phyloP scores from a whole-genome alignment of 768 basidiomycete genomes.

The Neoboletus brunneissimus region DNA sequence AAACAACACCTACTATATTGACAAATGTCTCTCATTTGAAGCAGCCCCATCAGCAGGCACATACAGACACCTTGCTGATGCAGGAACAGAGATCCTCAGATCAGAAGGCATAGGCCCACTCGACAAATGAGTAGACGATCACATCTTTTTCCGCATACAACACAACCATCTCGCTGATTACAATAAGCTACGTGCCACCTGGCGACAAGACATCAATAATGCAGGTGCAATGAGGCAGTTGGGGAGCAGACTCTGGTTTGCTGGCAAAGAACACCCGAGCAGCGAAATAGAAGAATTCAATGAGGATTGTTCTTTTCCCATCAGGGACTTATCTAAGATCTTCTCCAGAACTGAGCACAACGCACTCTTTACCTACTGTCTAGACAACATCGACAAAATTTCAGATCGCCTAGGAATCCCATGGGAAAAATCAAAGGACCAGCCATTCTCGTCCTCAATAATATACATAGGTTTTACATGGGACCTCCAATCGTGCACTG shows the following conservation, averaged over 20 bases:
- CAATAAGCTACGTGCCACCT: background rate
- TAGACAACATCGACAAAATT: background rate
- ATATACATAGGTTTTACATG: slow-evolving; percentile 34
- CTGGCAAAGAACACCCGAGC: background rate
- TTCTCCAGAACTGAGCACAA: no score
- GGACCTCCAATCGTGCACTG: slow-evolving; percentile 19
- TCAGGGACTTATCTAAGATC: accelerated
- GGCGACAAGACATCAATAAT: no score
- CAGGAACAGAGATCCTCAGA: background rate
- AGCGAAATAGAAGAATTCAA: background rate
- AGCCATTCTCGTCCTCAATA: background rate
- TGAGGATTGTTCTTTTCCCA: accelerated
- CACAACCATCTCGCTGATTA: background rate
- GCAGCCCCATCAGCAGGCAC: background rate
- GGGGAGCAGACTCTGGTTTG: background rate
- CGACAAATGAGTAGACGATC: background rate
- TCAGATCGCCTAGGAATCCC: background rate
- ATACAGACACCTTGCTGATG: background rate
- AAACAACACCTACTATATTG: background rate
- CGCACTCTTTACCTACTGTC: background rate
- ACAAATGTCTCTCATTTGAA: background rate
- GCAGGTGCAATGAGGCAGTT: accelerated
- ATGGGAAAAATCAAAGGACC: slow-evolving; percentile 12
- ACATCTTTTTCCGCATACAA: background rate
- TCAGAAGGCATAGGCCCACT: background rate